Evolutionary conservation across 2,329 filamentous ascomycete species (phyloP).

Genomic region (Penicillium palitans): DNA sequence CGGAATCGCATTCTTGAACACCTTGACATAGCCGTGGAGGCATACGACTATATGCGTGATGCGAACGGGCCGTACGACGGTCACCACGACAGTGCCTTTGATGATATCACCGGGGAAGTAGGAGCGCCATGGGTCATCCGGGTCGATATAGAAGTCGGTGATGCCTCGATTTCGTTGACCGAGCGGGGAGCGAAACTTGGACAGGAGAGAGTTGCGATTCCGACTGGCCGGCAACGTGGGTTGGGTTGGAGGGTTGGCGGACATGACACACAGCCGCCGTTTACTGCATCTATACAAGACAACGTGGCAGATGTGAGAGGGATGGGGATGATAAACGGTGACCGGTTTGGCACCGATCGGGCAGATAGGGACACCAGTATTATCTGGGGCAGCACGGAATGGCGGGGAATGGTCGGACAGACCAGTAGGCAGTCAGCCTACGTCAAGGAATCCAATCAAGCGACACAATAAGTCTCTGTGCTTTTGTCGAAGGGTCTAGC

Average conservation of each 20-base stretch:
- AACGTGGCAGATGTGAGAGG: conserved; percentile 11
- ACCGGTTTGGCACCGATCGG: conserved; percentile 9
- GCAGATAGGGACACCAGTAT: conserved; percentile 1
- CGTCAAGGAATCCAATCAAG: conserved; percentile 13
- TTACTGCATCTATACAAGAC: conserved; percentile 38
- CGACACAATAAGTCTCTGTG: conserved; percentile 10
- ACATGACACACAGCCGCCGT: conserved; percentile 42
- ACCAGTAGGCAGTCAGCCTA: conserved; percentile 9
- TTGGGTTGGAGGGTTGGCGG: conserved; percentile 38
- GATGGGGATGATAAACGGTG: conserved; percentile 12
- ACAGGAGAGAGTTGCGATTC: conserved; percentile 49
- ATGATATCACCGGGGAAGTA: conserved; percentile 64
- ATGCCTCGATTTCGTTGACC: conserved; percentile 55
- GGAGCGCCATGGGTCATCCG: conserved; percentile 62
- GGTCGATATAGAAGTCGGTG: conserved; percentile 62
- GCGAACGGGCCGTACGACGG: conserved; percentile 59
- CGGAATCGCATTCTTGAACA: conserved; percentile 62
- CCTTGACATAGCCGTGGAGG: conserved; percentile 65
- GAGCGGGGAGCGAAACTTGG: conserved; percentile 58
- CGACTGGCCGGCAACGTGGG: conserved; percentile 41
- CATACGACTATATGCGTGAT: conserved; percentile 65
- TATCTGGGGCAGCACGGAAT: conserved; percentile 7
- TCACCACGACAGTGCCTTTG: conserved; percentile 60
- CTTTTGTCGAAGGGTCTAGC: conserved; percentile 9
- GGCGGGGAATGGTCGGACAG: conserved; percentile 8